A percentile compares a stretch with the other conserved stretches of the same genome.
These are phyloP conservation scores for Fusarium staphyleae DNA, from an alignment of 2,329 filamentous ascomycete species.

Conservation along the genomic window DNA sequence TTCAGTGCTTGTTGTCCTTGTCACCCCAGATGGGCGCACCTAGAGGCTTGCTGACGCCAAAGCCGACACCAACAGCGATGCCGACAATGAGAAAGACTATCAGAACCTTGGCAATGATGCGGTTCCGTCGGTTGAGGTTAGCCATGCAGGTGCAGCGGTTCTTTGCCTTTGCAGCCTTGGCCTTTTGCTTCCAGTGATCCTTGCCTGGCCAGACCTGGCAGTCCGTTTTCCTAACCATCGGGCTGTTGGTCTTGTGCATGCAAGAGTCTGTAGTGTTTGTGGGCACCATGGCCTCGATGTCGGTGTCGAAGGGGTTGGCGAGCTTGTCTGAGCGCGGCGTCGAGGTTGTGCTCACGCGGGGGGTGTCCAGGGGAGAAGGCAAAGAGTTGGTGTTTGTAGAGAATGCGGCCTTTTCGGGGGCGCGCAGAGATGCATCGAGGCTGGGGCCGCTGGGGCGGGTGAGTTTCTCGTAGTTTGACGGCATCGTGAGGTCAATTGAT, in stretches of 20 bases:
- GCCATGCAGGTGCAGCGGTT: constrained; percentile 61
- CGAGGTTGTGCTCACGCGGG: constrained; percentile 50
- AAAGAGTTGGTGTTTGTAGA: constrained; percentile 36
- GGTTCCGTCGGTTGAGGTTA: constrained; percentile 60
- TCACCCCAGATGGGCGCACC: constrained; percentile 65
- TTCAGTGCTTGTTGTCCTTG: constrained; percentile 32
- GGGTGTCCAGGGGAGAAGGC: constrained; percentile 31
- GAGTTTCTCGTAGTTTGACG: constrained; percentile 41
- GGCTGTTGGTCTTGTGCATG: constrained; percentile 43
- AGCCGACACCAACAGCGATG: constrained; percentile 62
- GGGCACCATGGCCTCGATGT: constrained; percentile 62
- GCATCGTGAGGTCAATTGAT: constrained; percentile 33
- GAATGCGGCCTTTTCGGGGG: constrained; percentile 44
- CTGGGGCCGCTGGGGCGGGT: constrained; percentile 33
- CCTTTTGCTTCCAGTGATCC: constrained; percentile 66
- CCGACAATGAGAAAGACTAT: constrained; percentile 61
- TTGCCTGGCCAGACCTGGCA: constrained; percentile 67
- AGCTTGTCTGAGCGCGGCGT: constrained; percentile 53
- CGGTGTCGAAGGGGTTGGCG: constrained; percentile 63
- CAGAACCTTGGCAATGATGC: constrained; percentile 61
- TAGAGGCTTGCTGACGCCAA: constrained; percentile 67
- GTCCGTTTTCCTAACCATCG: constrained; percentile 51
- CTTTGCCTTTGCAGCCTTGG: constrained; percentile 62
- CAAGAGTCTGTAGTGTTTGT: constrained; percentile 38
- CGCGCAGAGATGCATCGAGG: constrained; percentile 33